A percentile compares a stretch with the other conserved stretches of the same genome.
Evolutionary conservation across 1,284 basidiomycete species (phyloP).

Genomic region (Coniophora puteana): DNA sequence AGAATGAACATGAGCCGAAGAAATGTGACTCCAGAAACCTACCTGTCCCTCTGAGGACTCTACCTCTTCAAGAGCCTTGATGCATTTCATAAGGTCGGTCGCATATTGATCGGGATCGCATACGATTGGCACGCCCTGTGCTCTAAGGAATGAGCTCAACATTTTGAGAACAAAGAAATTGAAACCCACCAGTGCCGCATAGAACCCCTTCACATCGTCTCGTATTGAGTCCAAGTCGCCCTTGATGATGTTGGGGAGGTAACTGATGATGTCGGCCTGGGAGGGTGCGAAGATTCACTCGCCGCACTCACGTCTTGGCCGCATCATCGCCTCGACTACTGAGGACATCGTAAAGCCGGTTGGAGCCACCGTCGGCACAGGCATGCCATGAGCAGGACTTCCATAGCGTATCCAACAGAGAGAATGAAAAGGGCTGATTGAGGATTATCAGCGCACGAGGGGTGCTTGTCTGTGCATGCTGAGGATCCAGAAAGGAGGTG

Average conservation of each 20-base stretch:
- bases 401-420: conserved; percentile 73
- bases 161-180: conserved; percentile 1
- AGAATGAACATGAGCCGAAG: neutral
- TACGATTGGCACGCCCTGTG: conserved; percentile 64
- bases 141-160: conserved; percentile 5
- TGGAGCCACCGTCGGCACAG: conserved; percentile 96
- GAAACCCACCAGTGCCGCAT: conserved; percentile 49
- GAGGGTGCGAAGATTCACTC: neutral
- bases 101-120: conserved; percentile 76
- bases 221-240: conserved; percentile 92
- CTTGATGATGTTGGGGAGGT: conserved; percentile 83
- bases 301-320: conserved; percentile 25
- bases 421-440: conserved; percentile 78
- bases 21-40: conserved; percentile 28
- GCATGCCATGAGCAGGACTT: conserved; percentile 53
- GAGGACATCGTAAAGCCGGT: conserved; percentile 75
- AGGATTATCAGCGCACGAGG: conserved; percentile 74
- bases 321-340: conserved; percentile 11
- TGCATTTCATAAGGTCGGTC: conserved; percentile 95
- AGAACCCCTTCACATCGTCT: conserved; percentile 70
- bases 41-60: conserved; percentile 36
- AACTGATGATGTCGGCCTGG: conserved; percentile 36
- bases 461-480: conserved; percentile 4
- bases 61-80: conserved; percentile 58
- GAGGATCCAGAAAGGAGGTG: conserved; percentile 34